phyloP scores from a whole-genome alignment of 257 asterid species.

The Solanum appendiculatum region DNA sequence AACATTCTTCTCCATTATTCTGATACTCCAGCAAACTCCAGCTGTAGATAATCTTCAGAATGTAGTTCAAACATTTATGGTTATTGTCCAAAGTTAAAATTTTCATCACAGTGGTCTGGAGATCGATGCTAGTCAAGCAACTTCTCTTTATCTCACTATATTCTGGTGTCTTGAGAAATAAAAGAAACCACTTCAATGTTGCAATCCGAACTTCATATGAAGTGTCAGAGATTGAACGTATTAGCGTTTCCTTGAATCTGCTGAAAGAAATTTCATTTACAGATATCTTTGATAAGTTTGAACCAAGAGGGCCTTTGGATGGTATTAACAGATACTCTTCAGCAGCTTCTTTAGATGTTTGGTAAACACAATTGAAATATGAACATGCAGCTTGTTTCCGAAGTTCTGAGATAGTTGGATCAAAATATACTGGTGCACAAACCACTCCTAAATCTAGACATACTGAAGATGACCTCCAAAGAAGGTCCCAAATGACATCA shows the following conservation, averaged over 20 bases:
- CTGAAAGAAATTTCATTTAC: constrained; percentile 28
- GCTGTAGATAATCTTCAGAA: constrained; percentile 67
- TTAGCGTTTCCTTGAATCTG: constrained; percentile 50
- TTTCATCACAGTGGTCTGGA: constrained; percentile 46
- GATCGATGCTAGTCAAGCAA: constrained; percentile 39
- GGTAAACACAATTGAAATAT: constrained; percentile 68
- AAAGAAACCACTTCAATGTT: constrained; percentile 75
- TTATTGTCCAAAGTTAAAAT: constrained; percentile 67
- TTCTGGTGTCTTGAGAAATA: constrained; percentile 41
- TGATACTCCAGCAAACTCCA: constrained; percentile 57
- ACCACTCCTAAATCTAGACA: constrained; percentile 49
- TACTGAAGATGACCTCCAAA: constrained; percentile 65
- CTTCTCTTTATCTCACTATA: constrained; percentile 28
- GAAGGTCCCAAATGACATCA: constrained; percentile 51
- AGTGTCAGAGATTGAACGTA: constrained; percentile 49
- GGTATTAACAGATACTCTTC: constrained; percentile 36
- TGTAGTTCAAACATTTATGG: constrained; percentile 63
- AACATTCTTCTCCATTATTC: constrained; percentile 15
- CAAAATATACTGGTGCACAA: constrained; percentile 35
- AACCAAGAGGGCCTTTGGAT: constrained; percentile 23
- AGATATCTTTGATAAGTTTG: constrained; percentile 19
- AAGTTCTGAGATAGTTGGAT: constrained; percentile 75
- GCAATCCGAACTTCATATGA: constrained; percentile 86
- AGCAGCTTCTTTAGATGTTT: constrained; percentile 41
- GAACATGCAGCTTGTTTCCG: constrained; percentile 85